Evolutionary conservation across 495 filamentous ascomycete species (phyloP).

Genomic region (Aspergillus kassunensis): DNA sequence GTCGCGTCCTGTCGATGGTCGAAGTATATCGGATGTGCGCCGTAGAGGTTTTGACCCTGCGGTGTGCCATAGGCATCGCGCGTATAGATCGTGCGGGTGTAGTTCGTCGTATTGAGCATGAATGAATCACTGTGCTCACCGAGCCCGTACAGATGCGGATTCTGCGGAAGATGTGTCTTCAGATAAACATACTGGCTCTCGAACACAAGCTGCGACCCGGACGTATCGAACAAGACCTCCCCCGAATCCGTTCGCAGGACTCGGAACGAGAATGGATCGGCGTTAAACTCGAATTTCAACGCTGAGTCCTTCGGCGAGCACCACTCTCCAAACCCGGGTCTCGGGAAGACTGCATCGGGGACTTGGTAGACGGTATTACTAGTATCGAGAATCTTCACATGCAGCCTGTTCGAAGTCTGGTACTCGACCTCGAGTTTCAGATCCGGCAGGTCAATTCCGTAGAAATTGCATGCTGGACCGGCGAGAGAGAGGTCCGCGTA

Average conservation of each 20-base stretch:
- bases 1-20: slow-evolving; percentile 69
- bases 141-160: slow-evolving; percentile 73
- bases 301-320: slow-evolving; percentile 22
- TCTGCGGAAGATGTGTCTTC: slow-evolving; percentile 60
- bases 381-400: slow-evolving; percentile 77
- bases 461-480: slow-evolving; percentile 64
- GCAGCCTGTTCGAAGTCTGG: slow-evolving; percentile 71
- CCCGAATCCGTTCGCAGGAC: slow-evolving; percentile 48
- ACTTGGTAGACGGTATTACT: slow-evolving; percentile 73
- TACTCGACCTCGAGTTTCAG: slow-evolving; percentile 70
- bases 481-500: slow-evolving; percentile 63
- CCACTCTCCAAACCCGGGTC: slow-evolving; percentile 38
- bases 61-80: slow-evolving; percentile 68
- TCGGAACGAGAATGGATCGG: slow-evolving; percentile 71
- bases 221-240: slow-evolving; percentile 76
- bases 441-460: slow-evolving; percentile 62
- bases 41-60: slow-evolving; percentile 70
- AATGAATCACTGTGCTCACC: slow-evolving; percentile 77
- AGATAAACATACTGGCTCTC: slow-evolving; percentile 76
- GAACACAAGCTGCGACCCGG: slow-evolving; percentile 65
- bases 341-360: slow-evolving; percentile 65
- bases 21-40: slow-evolving; percentile 79
- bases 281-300: slow-evolving; percentile 61
- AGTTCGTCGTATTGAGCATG: slow-evolving; percentile 65
- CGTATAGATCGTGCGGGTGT: slow-evolving; percentile 76